These are phyloP conservation scores for Mucor plumbeus DNA, from an alignment of 371 early-diverging fungal genomes.

Conservation along the genomic window DNA sequence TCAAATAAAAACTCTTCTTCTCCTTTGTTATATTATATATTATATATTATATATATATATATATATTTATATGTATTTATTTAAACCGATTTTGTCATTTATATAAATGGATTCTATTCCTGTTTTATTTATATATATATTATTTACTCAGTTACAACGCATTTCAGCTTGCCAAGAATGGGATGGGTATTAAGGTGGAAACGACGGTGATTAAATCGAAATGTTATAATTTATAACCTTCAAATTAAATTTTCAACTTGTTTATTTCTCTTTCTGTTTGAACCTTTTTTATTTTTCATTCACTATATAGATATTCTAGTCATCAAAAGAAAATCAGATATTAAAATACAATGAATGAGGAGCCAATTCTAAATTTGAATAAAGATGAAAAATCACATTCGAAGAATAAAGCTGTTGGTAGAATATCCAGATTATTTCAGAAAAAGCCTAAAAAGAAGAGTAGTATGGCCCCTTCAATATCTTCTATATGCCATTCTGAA, in stretches of 20 bases:
- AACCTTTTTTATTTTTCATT: neutral
- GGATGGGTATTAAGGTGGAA: too few relatives aligned
- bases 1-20: neutral
- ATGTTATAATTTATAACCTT: neutral
- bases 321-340: neutral
- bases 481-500: conserved; percentile 35
- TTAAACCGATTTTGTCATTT: neutral
- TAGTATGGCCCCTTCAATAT: conserved; percentile 27
- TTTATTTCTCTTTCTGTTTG: conserved; percentile 13
- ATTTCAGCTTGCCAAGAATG: conserved; percentile 6
- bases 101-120: neutral
- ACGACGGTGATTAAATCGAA: conserved; percentile 4
- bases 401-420: conserved; percentile 43
- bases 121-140: conserved; percentile 11
- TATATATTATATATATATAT: too few relatives aligned
- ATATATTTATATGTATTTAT: neutral
- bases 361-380: neutral
- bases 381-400: conserved; percentile 4
- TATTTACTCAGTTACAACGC: neutral
- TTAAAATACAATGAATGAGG: neutral
- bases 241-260: neutral
- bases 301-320: neutral
- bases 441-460: conserved; percentile 42
- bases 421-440: conserved; percentile 50
- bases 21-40: neutral